Evolutionary conservation across 2,329 filamentous ascomycete species (phyloP), one percentile per base, ranked within the genome.

Genomic region (Neonectria magnoliae): DNA sequence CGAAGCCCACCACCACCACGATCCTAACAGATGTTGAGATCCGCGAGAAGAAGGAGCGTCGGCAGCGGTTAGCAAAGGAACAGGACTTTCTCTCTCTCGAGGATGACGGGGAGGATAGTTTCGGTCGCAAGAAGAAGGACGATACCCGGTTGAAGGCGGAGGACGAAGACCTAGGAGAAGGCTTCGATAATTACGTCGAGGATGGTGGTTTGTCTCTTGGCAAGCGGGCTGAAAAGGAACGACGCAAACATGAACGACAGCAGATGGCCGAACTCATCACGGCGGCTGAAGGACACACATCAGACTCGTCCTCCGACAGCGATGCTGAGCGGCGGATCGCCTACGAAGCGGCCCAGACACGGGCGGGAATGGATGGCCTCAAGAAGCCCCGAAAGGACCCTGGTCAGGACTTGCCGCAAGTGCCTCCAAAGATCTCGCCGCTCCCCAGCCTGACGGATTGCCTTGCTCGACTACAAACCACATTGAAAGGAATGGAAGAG

Each of bases 101-200:
- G 60, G 87, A 86, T 36, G 84, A 84, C 36, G 84, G 84, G n/a
- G 85, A 86, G n/a, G 83, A 85, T 52, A 79, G 60, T 5, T 69
- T 68, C 20, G 66, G 68, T 3, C 79, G 69, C 18, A 88, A 88
- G 68, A 88, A 90, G 72, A 88, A 91, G 68, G 86, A 88, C 36
- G 87, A 94, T 66, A 92, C 91, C 6, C 87, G 95, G 1, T 85
- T 98, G 2, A 87, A 94, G 6, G 87, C 86, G 45, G 94, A 98
- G 36, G 95, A 98, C 72, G 95, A 98, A 76, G 93, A 98, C 74
- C 86, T 98, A 0, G 93, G 92, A 41, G 96, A 98, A 80, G 94
- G 94, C 0, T 98, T 97, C 71, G 95, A 98, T 65, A 91, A 95
- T 59, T 97, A 93, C 72, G 93, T 96, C 9, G 92, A 96, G 44